These are phyloP conservation scores for Nidula microcarpa DNA, from an alignment of 768 basidiomycete species.

Conservation along the genomic window DNA sequence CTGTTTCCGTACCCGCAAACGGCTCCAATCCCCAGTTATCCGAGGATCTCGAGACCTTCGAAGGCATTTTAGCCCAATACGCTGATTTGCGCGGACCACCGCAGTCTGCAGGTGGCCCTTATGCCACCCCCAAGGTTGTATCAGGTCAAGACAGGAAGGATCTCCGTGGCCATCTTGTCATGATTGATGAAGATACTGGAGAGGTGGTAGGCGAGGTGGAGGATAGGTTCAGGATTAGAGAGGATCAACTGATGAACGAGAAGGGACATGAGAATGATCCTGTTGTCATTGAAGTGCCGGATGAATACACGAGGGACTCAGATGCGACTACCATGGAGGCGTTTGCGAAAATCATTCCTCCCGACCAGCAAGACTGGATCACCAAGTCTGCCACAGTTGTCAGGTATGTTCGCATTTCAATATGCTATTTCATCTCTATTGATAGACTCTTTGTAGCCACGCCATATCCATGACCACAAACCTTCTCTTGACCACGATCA, in stretches of 20 bases:
- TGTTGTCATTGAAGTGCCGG: conserved; percentile 70
- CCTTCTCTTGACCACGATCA: conserved; percentile 58
- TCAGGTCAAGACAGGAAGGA: conserved; percentile 21
- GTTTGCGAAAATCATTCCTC: conserved; percentile 58
- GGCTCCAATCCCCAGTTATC: conserved; percentile 28
- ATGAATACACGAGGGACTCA: conserved; percentile 34
- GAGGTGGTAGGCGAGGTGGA: conserved; percentile 72
- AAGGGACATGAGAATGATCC: conserved; percentile 54
- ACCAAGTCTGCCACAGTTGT: conserved; percentile 56
- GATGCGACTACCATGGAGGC: conserved; percentile 45
- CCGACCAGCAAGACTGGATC: conserved; percentile 71
- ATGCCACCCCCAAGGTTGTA: conserved; percentile 1
- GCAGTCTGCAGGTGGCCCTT: neutral
- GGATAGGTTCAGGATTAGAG: conserved; percentile 48
- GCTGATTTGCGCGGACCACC: conserved; percentile 35
- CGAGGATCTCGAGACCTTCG: conserved; percentile 63
- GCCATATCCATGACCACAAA: conserved; percentile 67
- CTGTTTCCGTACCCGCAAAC: conserved; percentile 21
- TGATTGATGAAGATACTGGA: conserved; percentile 70
- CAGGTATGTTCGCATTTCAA: conserved; percentile 39
- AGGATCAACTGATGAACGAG: conserved; percentile 52
- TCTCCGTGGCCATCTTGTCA: conserved; percentile 57
- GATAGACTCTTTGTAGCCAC: conserved; percentile 36
- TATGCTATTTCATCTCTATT: conserved; percentile 1
- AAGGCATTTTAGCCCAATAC: conserved; percentile 67